A percentile compares a stretch with the other conserved stretches of the same genome.
Evolutionary conservation across 1,284 basidiomycete genomes (phyloP).

Genomic region (Ganoderma multipileum): DNA sequence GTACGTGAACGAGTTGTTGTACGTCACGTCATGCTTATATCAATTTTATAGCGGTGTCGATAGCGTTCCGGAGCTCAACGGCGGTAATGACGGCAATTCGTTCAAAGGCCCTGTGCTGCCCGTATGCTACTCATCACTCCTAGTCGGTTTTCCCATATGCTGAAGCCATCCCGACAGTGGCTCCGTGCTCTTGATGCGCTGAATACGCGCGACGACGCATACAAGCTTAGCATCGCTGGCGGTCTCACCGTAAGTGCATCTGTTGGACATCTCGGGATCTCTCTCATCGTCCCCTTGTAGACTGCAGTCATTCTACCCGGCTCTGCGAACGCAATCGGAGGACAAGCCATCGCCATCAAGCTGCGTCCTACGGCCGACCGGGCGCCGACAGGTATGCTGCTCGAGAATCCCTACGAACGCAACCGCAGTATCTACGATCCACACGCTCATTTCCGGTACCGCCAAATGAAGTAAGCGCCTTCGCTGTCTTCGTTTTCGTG

Average conservation of each 20-base stretch:
- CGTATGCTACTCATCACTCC: slow-evolving; percentile 14
- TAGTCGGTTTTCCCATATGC: not conserved
- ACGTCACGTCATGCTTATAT: not conserved
- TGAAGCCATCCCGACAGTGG: slow-evolving; percentile 35
- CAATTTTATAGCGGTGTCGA: slow-evolving; percentile 20
- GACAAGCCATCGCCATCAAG: slow-evolving; percentile 55
- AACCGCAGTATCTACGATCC: slow-evolving; percentile 42
- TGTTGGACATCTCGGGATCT: not conserved
- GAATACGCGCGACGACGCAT: slow-evolving; percentile 48
- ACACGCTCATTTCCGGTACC: slow-evolving; percentile 47
- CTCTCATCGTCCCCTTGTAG: not conserved
- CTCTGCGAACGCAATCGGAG: slow-evolving; percentile 51
- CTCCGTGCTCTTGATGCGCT: slow-evolving; percentile 55
- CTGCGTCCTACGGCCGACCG: slow-evolving; percentile 52
- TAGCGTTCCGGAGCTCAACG: slow-evolving; percentile 30
- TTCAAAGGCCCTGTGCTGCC: slow-evolving; percentile 48
- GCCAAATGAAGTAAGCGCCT: slow-evolving; percentile 50
- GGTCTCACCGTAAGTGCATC: slow-evolving; percentile 46
- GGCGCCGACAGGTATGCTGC: slow-evolving; percentile 52
- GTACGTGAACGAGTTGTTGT: not conserved
- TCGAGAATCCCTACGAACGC: slow-evolving; percentile 53
- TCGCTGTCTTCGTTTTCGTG: not conserved
- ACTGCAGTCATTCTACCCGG: slow-evolving; percentile 56
- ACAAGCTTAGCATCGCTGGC: slow-evolving; percentile 49
- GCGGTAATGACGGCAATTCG: slow-evolving; percentile 43